Base-by-base conservation (phyloP, 441 rosid genomes). In the Gossypium trilobum region DNA sequence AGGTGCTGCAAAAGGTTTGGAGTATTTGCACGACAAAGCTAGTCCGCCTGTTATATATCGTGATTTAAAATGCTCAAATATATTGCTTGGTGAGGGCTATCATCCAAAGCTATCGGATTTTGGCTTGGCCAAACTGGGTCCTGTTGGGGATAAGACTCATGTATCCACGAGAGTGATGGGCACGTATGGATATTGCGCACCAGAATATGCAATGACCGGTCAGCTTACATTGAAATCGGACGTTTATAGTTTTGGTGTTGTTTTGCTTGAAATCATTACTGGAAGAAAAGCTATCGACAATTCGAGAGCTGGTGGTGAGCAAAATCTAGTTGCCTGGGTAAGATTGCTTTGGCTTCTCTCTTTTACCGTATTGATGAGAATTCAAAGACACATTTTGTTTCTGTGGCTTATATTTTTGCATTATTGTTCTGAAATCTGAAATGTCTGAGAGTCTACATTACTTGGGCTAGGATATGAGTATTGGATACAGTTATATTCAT, bases 111-210 rank as follows among this genome's bases (percentile, higher is more conserved):
- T 93, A 63, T 94, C 98, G 51, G 98, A 94, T 84, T 91, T 94
- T 61, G 98, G 98, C 46, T 85, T 94, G 83, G 98, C 98, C 51
- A 94, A 91, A 82, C 75, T 94, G 77, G 98, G 98, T 74, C 98
- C 98, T 33, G 96, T 93, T 52, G 98, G 98, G 16, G 98, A 93
- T 74, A 87, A 93, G 74, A 91, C 98, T 6, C 97, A 93, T 72
- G 96, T 93, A 66, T 91, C 98, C 4, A 93, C 98, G 4, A 87
- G 98, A 77, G 98, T 93, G 77, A 93, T 93, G 98, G 98, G 98
- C 75, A 93, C 98, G 1, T 89, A 89, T 52, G 98, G 98, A 71
- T 93, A 93, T 76, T 93, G 98, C 80, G 98, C 97, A 48, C 97
- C 97, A 2, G 97, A 93, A 71, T 93, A 93, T 72, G 98, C 98